These are phyloP conservation scores for Ogataea trehalophila DNA, from an alignment of 805 yeast genomes.

Conservation along the genomic window DNA sequence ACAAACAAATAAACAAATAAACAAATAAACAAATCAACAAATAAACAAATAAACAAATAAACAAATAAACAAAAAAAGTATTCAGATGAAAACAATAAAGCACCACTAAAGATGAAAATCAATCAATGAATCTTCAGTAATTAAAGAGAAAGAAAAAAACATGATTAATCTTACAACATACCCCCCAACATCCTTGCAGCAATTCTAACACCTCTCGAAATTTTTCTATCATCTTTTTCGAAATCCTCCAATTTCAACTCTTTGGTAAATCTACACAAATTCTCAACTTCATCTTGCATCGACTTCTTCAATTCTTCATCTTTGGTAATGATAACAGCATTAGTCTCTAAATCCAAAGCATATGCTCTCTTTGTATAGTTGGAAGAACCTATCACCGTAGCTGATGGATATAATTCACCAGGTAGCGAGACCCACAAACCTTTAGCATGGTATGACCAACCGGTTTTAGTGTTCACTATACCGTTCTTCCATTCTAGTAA, in stretches of 20 bases:
- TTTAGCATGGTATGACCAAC: constrained; percentile 98
- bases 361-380: constrained; percentile 91
- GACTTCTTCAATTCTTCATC: constrained; percentile 51
- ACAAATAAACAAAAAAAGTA: not conserved
- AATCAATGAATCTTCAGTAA: too few species aligned
- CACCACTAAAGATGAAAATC: too few species aligned
- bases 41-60: not conserved
- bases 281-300: constrained; percentile 60
- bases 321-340: constrained; percentile 72
- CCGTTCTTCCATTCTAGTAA: constrained; percentile 88
- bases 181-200: constrained; percentile 64
- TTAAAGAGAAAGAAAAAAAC: too few species aligned
- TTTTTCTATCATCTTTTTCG: constrained; percentile 53
- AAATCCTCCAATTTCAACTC: constrained; percentile 59
- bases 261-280: constrained; percentile 50
- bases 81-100: too few species aligned
- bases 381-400: constrained; percentile 87
- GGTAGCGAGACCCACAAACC: constrained; percentile 82
- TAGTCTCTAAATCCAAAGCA: constrained; percentile 80
- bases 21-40: too few species aligned
- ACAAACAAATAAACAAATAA: not conserved
- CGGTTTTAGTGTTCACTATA: constrained; percentile 68
- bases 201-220: constrained; percentile 57
- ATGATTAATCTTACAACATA: constrained; percentile 31
- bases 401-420: constrained; percentile 51